These are phyloP conservation scores for Phytophthora hybrid DNA, from an alignment of 352 stramenopile species.

Conservation along the genomic window DNA sequence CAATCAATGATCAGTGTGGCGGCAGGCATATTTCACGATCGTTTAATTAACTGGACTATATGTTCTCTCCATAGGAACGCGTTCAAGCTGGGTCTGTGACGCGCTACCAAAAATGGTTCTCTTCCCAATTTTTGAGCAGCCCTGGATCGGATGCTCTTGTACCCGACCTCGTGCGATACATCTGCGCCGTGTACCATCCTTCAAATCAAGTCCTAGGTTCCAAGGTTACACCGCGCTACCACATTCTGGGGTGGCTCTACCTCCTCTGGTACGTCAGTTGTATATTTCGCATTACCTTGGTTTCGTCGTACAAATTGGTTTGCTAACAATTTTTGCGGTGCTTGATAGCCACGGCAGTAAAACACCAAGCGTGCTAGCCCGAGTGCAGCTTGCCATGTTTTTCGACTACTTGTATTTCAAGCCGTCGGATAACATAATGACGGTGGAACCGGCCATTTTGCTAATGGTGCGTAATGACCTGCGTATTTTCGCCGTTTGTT, in stretches of 20 bases:
- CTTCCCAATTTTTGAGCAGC: conserved; percentile 77
- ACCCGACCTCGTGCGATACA: conserved; percentile 84
- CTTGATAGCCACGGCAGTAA: conserved; percentile 63
- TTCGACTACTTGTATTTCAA: conserved; percentile 91
- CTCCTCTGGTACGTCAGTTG: conserved; percentile 66
- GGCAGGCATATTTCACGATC: not conserved
- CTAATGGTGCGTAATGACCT: conserved; percentile 65
- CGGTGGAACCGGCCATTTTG: conserved; percentile 82
- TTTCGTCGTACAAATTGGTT: not conserved
- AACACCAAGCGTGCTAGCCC: conserved; percentile 68
- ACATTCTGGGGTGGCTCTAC: conserved; percentile 90
- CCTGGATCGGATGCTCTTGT: conserved; percentile 77
- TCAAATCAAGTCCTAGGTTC: conserved; percentile 84
- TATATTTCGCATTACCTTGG: not conserved
- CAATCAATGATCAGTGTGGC: not conserved
- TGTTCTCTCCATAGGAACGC: conserved; percentile 51
- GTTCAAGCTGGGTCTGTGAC: conserved; percentile 81
- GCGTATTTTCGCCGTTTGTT: not conserved
- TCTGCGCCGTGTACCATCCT: conserved; percentile 86
- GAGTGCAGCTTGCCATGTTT: conserved; percentile 88
- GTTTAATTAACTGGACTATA: not conserved
- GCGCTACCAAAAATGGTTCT: conserved; percentile 91
- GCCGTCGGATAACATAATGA: conserved; percentile 83
- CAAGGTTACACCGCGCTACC: conserved; percentile 88
- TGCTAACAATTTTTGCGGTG: conserved; percentile 9